phyloP scores from a whole-genome alignment of 2,329 filamentous ascomycete species.

The Tolypocladium nubicola region DNA sequence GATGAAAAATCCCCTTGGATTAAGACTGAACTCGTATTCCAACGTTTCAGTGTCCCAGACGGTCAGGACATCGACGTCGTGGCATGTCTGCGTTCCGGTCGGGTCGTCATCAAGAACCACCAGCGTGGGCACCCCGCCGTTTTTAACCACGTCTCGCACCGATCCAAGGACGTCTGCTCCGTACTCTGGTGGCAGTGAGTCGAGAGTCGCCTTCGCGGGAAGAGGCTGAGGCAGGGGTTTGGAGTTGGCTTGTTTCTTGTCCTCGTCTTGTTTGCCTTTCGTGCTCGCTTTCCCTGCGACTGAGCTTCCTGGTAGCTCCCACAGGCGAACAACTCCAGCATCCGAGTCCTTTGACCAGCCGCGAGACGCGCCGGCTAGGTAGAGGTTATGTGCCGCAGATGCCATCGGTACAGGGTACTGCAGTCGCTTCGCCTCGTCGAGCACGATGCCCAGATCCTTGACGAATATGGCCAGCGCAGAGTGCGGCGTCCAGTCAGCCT shows the following conservation, averaged over 20 bases:
- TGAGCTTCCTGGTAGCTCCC: slow-evolving; percentile 18
- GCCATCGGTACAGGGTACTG: slow-evolving; percentile 17
- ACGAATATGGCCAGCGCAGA: slow-evolving; percentile 24
- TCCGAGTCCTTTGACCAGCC: slow-evolving; percentile 23
- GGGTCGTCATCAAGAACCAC: slow-evolving; percentile 44
- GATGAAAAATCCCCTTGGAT: slow-evolving; percentile 42
- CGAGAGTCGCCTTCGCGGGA: slow-evolving; percentile 11
- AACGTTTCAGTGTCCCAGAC: slow-evolving; percentile 38
- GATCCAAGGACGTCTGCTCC: slow-evolving; percentile 10
- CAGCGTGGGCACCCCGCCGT: slow-evolving; percentile 17
- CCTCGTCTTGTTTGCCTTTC: neutral
- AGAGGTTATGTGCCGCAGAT: slow-evolving; percentile 18
- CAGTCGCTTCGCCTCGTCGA: slow-evolving; percentile 20
- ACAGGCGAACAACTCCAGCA: slow-evolving; percentile 24
- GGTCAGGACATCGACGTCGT: slow-evolving; percentile 43
- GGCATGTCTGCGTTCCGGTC: slow-evolving; percentile 49
- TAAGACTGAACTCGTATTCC: slow-evolving; percentile 28
- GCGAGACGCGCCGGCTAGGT: slow-evolving; percentile 19
- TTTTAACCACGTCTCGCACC: slow-evolving; percentile 8
- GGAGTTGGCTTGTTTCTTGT: neutral
- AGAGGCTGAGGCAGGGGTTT: neutral
- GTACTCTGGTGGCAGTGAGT: slow-evolving; percentile 12
- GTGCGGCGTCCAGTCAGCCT: slow-evolving; percentile 22
- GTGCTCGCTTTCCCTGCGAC: slow-evolving; percentile 8
- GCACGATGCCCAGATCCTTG: slow-evolving; percentile 21